Base-by-base conservation (phyloP, 1,284 basidiomycete species). In the Phylloboletellus chloephorus region DNA sequence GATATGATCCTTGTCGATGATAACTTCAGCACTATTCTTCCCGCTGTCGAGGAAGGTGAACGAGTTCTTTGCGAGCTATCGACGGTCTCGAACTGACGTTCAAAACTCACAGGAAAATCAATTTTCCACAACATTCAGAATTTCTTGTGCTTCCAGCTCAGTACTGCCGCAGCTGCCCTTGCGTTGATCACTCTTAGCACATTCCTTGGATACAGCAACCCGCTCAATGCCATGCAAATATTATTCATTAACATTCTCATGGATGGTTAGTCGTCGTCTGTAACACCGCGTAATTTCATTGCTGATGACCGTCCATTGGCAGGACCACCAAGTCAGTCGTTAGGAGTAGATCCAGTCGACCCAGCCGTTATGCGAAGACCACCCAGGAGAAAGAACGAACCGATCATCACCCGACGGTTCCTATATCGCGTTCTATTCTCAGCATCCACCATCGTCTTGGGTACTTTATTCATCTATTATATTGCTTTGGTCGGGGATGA, bases 61-160 rank as follows among this genome's bases (percentile, higher is more conserved):
- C 60, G 4, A 5, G 12, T 13, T 33, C 12, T 29, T 26, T 37
- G 10, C 13, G 16, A 4, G 3, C 30, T 12, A 23, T 10, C 4
- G 10, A 20, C 7, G 0, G 15, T 31, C 9, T 13, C 22, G 2
- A 19, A 20, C 29, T 34, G 37, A 41, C 41, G 9, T 31, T 7
- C 21, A 25, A 11, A 21, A 30, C 1, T 1, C 15, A 0, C 50
- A 87, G 85, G 89, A 42, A 95, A 97, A 80, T 88, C 88, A 4
- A 98, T 98, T 56, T 98, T 97, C 66, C 91, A 95, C 68, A 98
- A 98, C 57, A 96, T 98, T 57, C 94, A 98, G 62, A 98, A 97
- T 64, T 98, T 98, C 73, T 69, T 98, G 37, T 80, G 87, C 25
- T 98, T 98, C 75, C 94, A 98, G 66, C 79, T 98, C 13, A 94